These are phyloP conservation scores for Neurospora sp. DNA, from an alignment of 2,329 filamentous ascomycete genomes.

Conservation along the genomic window DNA sequence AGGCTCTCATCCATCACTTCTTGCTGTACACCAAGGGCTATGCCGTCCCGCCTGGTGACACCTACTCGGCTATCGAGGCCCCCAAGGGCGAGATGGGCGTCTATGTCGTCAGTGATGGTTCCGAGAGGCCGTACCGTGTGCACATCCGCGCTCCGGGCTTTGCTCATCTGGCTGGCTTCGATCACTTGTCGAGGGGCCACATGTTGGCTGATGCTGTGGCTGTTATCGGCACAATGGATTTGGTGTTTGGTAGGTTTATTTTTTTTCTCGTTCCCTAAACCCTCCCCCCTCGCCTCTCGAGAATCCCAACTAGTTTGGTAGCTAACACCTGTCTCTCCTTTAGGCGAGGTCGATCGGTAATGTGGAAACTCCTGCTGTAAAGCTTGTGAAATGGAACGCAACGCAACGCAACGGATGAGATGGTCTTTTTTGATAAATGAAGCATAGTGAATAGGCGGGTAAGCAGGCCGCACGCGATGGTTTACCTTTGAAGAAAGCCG, in stretches of 20 bases:
- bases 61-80: conserved; percentile 96
- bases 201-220: conserved; percentile 93
- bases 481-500: background rate
- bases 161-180: conserved; percentile 87
- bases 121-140: conserved; percentile 91
- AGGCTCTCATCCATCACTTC: conserved; percentile 98
- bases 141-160: conserved; percentile 97
- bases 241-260: conserved; percentile 66
- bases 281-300: background rate
- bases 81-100: conserved; percentile 99
- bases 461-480: background rate
- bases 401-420: background rate
- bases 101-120: conserved; percentile 90
- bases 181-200: conserved; percentile 87
- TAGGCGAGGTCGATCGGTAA: conserved; percentile 54
- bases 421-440: background rate
- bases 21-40: conserved; percentile 98
- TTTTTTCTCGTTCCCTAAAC: background rate
- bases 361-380: background rate
- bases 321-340: conserved; percentile 24
- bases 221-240: conserved; percentile 83
- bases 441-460: background rate
- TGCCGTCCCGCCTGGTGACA: conserved; percentile 91
- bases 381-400: background rate
- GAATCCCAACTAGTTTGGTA: background rate